These are phyloP conservation scores for Rhexocercosporidium sp. DNA, from an alignment of 2,329 filamentous ascomycete species.

Conservation along the genomic window DNA sequence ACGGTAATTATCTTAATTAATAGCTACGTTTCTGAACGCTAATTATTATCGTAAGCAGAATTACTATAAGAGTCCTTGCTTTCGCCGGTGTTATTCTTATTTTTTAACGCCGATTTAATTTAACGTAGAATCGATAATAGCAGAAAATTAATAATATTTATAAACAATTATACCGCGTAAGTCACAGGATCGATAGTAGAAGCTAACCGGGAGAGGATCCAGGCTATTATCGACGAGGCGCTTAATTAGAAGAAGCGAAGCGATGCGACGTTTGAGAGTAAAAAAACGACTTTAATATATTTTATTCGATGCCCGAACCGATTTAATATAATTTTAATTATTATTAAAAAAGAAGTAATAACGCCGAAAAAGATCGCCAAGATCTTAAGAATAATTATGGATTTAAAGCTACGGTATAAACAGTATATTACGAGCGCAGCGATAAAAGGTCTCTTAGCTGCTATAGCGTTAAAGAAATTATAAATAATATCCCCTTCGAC, in stretches of 20 bases:
- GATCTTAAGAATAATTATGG: neutral
- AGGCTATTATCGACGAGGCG: neutral
- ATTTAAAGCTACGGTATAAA: neutral
- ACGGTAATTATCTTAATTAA: neutral
- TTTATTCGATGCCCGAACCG: neutral
- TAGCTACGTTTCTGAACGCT: neutral
- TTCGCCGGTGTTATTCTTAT: conserved; percentile 45
- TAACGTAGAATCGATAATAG: neutral
- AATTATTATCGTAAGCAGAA: conserved; percentile 20
- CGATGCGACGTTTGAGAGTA: neutral
- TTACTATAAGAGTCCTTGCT: conserved; percentile 44
- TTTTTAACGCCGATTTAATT: conserved; percentile 35
- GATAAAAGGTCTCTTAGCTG: neutral
- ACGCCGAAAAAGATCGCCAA: neutral
- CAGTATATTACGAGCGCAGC: neutral
- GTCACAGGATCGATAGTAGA: neutral
- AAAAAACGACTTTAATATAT: neutral
- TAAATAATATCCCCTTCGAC: neutral
- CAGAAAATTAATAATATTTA: neutral
- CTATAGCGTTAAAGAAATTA: neutral
- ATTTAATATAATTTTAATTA: neutral
- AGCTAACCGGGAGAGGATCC: neutral
- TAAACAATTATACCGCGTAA: neutral
- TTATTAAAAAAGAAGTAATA: neutral
- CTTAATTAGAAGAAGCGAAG: neutral